Base-by-base conservation (phyloP, 768 basidiomycete genomes). In the Leucogyrophana mollusca region DNA sequence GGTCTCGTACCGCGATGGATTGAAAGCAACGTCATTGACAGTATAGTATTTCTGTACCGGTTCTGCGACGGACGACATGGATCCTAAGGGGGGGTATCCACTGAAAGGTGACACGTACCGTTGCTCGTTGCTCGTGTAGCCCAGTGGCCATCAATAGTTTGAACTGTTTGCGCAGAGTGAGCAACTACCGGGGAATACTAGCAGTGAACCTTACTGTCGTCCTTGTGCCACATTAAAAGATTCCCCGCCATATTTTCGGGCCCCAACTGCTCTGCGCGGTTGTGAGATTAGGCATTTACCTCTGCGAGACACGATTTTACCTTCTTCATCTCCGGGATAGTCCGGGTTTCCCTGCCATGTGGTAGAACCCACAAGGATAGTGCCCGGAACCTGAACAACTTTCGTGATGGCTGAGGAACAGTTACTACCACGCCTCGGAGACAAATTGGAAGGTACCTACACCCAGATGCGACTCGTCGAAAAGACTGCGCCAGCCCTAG, bases 21-120 rank as follows among this genome's bases (percentile, higher is more conserved):
- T 73, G 46, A 82, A 78, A 17, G 74, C 74, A 32, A 82, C 67
- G 47, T 83, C 79, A 40, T 75, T 73, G 0, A 85, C 72, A 1
- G 76, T 67, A 48, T 80, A 83, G 49, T 82, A 68, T 51, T 78
- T 80, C 14, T 43, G 62, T 8, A 49, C 46, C 27, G 46, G 50
- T 34, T 53, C 62, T 58, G 33, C 16, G 6, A 30, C 13, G 27
- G n/a, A n/a, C n/a, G n/a, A n/a, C n/a, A n/a, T n/a, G n/a, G n/a
- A 30, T 30, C 27, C 6, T 30, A 6, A 7, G 27, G 13, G 13
- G 6, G 13, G 27, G 27, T 7, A 30, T 30, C 27, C 6, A 30
- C 7, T 30, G 27, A 30, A 30, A 30, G 27, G n/a, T n/a, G n/a
- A n/a, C n/a, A n/a, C 13, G 27, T 30, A 30, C 27, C 27, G 13